Percentiles rank a stretch among this genome's conserved stretches.
phyloP scores from a whole-genome alignment of 2,329 filamentous ascomycete genomes.

The Arthrinium phaeospermum region DNA sequence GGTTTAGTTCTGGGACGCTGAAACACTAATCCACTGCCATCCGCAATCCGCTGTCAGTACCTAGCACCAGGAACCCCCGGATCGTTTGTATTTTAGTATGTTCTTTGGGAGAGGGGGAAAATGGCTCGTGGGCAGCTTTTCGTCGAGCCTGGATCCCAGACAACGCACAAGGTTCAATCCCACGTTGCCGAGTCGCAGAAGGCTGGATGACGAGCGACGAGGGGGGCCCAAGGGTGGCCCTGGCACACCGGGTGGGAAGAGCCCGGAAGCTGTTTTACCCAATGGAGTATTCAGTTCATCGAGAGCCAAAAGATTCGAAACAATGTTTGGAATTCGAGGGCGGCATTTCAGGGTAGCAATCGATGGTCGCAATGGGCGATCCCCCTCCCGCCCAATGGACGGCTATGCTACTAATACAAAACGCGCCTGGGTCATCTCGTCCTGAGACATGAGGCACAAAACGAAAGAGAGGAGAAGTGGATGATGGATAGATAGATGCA shows the following conservation, averaged over 20 bases:
- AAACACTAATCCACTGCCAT: slow-evolving; percentile 5
- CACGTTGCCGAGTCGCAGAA: not conserved
- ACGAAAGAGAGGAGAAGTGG: not conserved
- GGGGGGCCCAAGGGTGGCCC: not conserved
- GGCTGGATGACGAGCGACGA: not conserved
- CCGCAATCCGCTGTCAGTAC: not conserved
- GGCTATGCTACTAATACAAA: not conserved
- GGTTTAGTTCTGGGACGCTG: not conserved
- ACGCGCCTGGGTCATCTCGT: not conserved
- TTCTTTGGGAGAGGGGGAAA: not conserved
- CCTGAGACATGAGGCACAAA: not conserved
- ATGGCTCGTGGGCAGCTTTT: not conserved
- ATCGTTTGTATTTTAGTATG: not conserved
- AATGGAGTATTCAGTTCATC: not conserved
- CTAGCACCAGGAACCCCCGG: not conserved
- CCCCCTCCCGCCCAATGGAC: not conserved
- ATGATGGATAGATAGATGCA: not conserved
- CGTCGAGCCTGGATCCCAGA: not conserved
- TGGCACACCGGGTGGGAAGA: not conserved
- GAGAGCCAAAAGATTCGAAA: not conserved
- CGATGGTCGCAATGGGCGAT: not conserved
- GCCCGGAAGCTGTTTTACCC: not conserved
- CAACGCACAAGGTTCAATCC: not conserved
- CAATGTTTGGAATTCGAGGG: not conserved
- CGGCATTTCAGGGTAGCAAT: too few species aligned